A percentile compares a stretch with the other conserved stretches of the same genome.
Evolutionary conservation across 2,329 filamentous ascomycete genomes (phyloP).

Genomic region (Amylocarpus encephaloides): DNA sequence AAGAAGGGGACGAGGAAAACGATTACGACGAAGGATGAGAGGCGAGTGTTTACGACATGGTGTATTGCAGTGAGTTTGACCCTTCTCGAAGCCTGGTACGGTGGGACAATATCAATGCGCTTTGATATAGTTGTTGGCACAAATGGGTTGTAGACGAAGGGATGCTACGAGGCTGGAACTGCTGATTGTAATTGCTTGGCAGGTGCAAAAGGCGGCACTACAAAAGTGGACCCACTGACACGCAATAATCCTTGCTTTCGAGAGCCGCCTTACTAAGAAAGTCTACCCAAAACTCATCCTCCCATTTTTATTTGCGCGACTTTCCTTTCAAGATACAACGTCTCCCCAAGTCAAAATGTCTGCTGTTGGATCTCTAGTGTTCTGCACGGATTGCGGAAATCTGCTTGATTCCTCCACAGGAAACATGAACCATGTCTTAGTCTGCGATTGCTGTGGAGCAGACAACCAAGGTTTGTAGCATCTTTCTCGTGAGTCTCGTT

Average conservation of each 20-base stretch:
- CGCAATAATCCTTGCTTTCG: too few relatives aligned
- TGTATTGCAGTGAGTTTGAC: too few relatives aligned
- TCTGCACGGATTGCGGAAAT: slow-evolving; percentile 90
- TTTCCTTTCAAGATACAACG: background rate
- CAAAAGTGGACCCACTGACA: too few relatives aligned
- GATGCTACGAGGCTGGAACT: too few relatives aligned
- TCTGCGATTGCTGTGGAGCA: slow-evolving; percentile 80
- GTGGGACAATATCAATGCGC: too few relatives aligned
- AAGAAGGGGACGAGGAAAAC: background rate
- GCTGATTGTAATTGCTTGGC: too few relatives aligned
- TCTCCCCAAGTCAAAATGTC: slow-evolving; percentile 55
- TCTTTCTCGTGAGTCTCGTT: background rate
- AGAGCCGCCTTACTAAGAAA: too few relatives aligned
- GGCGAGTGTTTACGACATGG: too few relatives aligned
- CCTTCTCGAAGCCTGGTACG: too few relatives aligned
- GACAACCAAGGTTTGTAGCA: slow-evolving; percentile 66
- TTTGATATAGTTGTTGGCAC: too few relatives aligned
- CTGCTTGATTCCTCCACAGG: slow-evolving; percentile 76
- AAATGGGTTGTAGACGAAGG: slow-evolving; percentile 14
- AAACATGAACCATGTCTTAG: slow-evolving; percentile 65
- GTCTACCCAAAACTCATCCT: background rate
- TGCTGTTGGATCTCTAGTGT: slow-evolving; percentile 82
- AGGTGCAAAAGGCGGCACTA: too few relatives aligned
- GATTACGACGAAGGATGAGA: too few relatives aligned
- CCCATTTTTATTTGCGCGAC: background rate